Evolutionary conservation across 306 rosid genomes (phyloP).

Genomic region (Medicago truncatula): MtrunA17r5.0-ANR NC_053045.1:4998501-4999000

Average conservation of each 20-base stretch:
- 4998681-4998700: not conserved
- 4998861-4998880: not conserved
- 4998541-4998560: not conserved
- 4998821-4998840: not conserved
- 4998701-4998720: not conserved
- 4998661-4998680: not conserved
- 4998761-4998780: not conserved
- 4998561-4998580: not conserved
- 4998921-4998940: not conserved
- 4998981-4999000: not conserved
- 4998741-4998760: not conserved
- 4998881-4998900: not conserved
- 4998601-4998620: not conserved
- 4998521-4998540: not conserved
- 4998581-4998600: not conserved
- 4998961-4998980: not conserved
- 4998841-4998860: not conserved
- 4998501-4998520: too few species aligned
- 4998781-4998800: not conserved
- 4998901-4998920: not conserved
- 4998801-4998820: not conserved
- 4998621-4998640: not conserved
- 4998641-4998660: not conserved
- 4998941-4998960: not conserved
- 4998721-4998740: not conserved